phyloP scores from a whole-genome alignment of 2,329 filamentous ascomycete genomes.

The Amauroascus niger region DNA sequence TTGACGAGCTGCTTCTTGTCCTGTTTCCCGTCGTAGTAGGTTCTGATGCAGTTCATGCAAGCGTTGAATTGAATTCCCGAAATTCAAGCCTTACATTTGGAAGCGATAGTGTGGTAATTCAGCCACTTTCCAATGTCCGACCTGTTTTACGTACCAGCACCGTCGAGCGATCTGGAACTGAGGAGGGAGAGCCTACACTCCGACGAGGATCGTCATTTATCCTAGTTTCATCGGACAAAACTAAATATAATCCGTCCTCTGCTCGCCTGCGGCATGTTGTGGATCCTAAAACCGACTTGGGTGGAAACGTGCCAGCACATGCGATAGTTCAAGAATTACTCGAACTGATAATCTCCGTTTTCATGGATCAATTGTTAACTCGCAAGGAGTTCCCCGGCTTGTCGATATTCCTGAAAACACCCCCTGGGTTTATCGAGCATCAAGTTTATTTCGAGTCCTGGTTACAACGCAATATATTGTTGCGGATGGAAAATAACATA shows the following conservation, averaged over 20 bases:
- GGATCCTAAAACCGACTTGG: slow-evolving; percentile 46
- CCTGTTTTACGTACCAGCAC: slow-evolving; percentile 67
- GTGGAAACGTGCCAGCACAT: slow-evolving; percentile 48
- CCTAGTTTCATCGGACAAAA: slow-evolving; percentile 63
- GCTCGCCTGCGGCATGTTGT: slow-evolving; percentile 56
- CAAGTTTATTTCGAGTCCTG: slow-evolving; percentile 94
- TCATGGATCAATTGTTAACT: slow-evolving; percentile 72
- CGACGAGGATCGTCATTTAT: slow-evolving; percentile 85
- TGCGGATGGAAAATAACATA: slow-evolving; percentile 59
- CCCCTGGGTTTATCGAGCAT: slow-evolving; percentile 86
- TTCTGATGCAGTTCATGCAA: slow-evolving; percentile 69
- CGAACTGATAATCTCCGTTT: slow-evolving; percentile 67
- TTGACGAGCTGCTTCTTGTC: slow-evolving; percentile 66
- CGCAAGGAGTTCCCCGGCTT: slow-evolving; percentile 89
- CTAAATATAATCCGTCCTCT: slow-evolving; percentile 48
- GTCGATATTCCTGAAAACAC: slow-evolving; percentile 73
- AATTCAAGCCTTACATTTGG: slow-evolving; percentile 76
- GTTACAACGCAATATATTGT: slow-evolving; percentile 64
- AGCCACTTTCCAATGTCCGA: slow-evolving; percentile 55
- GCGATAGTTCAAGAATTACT: slow-evolving; percentile 65
- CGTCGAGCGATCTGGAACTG: slow-evolving; percentile 33
- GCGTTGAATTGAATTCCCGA: slow-evolving; percentile 76
- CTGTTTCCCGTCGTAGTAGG: slow-evolving; percentile 84
- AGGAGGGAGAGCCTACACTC: slow-evolving; percentile 41
- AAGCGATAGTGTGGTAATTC: slow-evolving; percentile 72